Evolutionary conservation across 192 early-diverging fungal genomes (phyloP).

Genomic region (Physocladia obscura): DNA sequence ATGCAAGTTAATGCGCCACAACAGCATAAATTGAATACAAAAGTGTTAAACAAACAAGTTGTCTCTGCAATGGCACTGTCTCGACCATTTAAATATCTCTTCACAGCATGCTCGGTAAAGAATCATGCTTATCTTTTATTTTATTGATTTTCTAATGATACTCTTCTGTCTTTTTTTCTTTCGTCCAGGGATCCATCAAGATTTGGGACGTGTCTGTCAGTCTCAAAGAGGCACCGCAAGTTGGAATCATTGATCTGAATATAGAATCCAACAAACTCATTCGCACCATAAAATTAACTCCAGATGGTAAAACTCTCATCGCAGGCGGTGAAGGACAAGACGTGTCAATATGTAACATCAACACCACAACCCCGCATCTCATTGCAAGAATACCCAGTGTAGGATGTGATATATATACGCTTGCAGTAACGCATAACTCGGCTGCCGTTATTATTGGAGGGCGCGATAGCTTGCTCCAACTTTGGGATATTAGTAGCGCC

Average conservation of each 20-base stretch:
- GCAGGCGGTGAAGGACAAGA: constrained; percentile 27
- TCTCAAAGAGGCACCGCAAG: neutral
- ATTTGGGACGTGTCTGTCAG: constrained; percentile 24
- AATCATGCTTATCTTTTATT: neutral
- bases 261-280: constrained; percentile 15
- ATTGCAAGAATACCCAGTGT: constrained; percentile 9
- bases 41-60: constrained; percentile 4
- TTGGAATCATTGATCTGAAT: constrained; percentile 22
- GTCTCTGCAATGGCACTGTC: constrained; percentile 28
- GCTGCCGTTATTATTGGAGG: constrained; percentile 1
- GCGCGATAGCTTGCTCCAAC: constrained; percentile 5
- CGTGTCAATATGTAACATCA: constrained; percentile 23
- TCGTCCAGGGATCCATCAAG: constrained; percentile 17
- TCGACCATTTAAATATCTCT: constrained; percentile 29
- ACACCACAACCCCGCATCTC: constrained; percentile 12
- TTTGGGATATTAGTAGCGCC: constrained; percentile 23
- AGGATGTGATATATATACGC: constrained; percentile 16
- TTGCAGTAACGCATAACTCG: constrained; percentile 10
- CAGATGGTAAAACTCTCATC: constrained; percentile 24
- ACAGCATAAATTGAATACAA: constrained; percentile 1
- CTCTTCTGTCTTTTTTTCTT: neutral
- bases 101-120: neutral
- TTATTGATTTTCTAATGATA: neutral
- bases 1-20: constrained; percentile 13
- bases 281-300: constrained; percentile 13